Conservation (phyloP, 2,329 filamentous ascomycete genomes). For the Pochonia chlamydosporia region DNA sequence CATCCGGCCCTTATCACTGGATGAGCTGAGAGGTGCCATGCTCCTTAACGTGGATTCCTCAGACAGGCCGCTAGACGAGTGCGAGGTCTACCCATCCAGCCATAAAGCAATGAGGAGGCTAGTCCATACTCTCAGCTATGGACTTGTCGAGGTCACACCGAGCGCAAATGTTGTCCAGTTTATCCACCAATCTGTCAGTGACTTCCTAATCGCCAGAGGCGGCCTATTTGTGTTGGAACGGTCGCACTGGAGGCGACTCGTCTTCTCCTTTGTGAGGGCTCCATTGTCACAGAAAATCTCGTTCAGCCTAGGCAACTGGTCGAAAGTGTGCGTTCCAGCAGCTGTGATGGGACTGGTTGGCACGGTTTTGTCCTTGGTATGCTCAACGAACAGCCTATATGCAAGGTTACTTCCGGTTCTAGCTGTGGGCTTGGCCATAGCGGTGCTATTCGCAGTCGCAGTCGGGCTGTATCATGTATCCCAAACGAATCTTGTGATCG, state of each 20-base stretch:
- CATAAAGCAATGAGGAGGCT: constrained; percentile 1
- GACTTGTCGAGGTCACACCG: neutral
- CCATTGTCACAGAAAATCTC: no score
- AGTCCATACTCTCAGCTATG: neutral
- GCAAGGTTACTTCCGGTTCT: no score
- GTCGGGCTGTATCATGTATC: no score
- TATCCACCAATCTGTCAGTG: neutral
- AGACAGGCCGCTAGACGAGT: constrained; percentile 15
- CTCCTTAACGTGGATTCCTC: constrained; percentile 11
- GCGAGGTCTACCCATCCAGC: constrained; percentile 12
- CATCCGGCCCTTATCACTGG: constrained; percentile 13
- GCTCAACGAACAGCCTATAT: no score
- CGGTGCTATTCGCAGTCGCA: neutral
- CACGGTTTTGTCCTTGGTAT: no score
- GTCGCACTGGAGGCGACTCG: no score
- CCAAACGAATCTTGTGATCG: neutral
- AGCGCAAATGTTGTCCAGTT: neutral
- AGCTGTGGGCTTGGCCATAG: no score
- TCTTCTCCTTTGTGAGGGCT: no score
- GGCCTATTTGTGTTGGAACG: no score
- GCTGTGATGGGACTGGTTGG: no score
- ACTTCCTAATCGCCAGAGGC: constrained; percentile 7
- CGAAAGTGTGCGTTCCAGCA: no score
- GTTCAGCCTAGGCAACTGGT: no score
- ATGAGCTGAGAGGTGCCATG: constrained; percentile 26